Conservation (phyloP, 1,139 yeast genomes). For the Debaryomyces nepalensis region DNA sequence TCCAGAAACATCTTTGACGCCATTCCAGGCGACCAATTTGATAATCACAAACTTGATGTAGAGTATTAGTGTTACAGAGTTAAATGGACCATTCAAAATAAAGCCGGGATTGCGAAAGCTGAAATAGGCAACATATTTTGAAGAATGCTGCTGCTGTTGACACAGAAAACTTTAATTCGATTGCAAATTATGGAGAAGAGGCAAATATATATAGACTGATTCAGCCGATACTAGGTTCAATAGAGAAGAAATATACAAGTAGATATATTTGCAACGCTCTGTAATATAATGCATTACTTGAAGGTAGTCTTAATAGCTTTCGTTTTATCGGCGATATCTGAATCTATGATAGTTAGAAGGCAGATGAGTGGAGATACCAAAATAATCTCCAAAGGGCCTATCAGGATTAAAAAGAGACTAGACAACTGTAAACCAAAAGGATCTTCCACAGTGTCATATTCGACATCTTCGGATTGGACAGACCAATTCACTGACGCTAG, state of each 20-base stretch:
- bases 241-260: not conserved
- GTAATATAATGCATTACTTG: conserved; percentile 1
- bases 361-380: not conserved
- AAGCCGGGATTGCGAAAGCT: not conserved
- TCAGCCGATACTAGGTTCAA: too few species aligned
- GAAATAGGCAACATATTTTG: conserved; percentile 2
- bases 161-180: not conserved
- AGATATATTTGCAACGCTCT: not conserved
- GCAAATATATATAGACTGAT: too few species aligned
- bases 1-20: too few species aligned
- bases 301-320: conserved; percentile 2
- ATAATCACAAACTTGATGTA: too few species aligned
- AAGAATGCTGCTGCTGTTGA: not conserved
- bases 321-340: not conserved
- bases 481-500: conserved; percentile 9
- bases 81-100: too few species aligned
- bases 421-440: conserved; percentile 4
- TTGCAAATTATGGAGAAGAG: not conserved
- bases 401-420: conserved; percentile 8
- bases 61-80: too few species aligned
- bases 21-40: too few species aligned
- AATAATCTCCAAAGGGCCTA: not conserved
- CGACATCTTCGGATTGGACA: conserved; percentile 9
- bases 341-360: not conserved
- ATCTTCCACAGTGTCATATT: not conserved